These are phyloP conservation scores for Gomphus sp. DNA, from an alignment of 1,284 basidiomycete species.

Conservation along the genomic window DNA sequence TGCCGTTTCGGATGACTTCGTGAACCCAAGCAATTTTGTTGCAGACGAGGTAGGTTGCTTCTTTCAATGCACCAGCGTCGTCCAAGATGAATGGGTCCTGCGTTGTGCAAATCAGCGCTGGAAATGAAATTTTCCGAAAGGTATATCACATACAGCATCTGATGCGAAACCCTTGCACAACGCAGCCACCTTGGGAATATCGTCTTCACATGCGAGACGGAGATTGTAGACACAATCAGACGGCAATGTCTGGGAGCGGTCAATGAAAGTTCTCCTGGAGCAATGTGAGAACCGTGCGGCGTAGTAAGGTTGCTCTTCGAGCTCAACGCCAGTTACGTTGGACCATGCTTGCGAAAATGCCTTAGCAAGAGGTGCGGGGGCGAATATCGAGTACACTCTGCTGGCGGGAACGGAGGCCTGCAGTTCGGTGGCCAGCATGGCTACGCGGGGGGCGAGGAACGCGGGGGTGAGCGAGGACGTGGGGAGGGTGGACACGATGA, in stretches of 20 bases:
- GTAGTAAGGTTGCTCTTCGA: slow-evolving; percentile 35
- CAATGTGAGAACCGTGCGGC: slow-evolving; percentile 50
- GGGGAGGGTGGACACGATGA: slow-evolving; percentile 26
- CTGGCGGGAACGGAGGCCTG: slow-evolving; percentile 10
- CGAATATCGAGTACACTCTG: slow-evolving; percentile 62
- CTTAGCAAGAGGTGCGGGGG: slow-evolving; percentile 36
- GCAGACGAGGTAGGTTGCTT: slow-evolving; percentile 42
- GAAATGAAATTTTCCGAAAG: not conserved
- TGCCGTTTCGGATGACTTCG: slow-evolving; percentile 23
- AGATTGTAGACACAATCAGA: slow-evolving; percentile 26
- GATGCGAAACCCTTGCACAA: slow-evolving; percentile 49
- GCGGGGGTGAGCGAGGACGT: slow-evolving; percentile 14
- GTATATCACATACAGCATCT: slow-evolving; percentile 38
- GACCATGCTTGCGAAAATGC: slow-evolving; percentile 43
- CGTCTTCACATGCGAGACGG: slow-evolving; percentile 33
- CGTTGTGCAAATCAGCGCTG: slow-evolving; percentile 6
- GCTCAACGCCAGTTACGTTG: slow-evolving; percentile 28
- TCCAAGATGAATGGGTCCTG: slow-evolving; percentile 48
- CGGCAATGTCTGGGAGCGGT: slow-evolving; percentile 17
- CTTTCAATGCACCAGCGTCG: slow-evolving; percentile 30
- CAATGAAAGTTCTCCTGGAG: slow-evolving; percentile 32
- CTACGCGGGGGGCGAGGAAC: slow-evolving; percentile 10
- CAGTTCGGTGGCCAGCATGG: slow-evolving; percentile 3
- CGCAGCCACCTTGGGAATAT: slow-evolving; percentile 32
- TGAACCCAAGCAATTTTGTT: slow-evolving; percentile 54